Evolutionary conservation across 2,329 filamentous ascomycete species (phyloP), one percentile per base, ranked within the genome.

Genomic region (Cadophora luteo-olivacea): DNA sequence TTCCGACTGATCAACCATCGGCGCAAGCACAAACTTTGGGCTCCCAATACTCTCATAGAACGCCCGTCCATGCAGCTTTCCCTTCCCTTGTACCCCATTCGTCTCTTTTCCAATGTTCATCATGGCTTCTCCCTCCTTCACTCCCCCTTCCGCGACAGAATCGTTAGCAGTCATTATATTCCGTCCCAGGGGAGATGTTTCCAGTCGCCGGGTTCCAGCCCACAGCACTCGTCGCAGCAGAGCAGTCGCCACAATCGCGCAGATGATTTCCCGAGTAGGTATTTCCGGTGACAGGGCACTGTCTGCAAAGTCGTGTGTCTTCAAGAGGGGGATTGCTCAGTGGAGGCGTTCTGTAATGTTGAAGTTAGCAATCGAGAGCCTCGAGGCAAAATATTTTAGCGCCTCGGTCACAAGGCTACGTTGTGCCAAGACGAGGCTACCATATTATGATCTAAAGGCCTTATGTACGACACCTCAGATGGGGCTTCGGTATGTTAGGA

Each of bases 1-100:
- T 83, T 99, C 96, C 38, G 94, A 97, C 80, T 97, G 93, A 78
- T 99, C 95, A 25, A 99, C 96, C 96, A 99, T 99, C 45, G 96
- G 96, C 41, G 96, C 96, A 66, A 99, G 86, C 36, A 99, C 88
- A 73, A 92, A 90, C 81, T 93, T 97, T 1, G 96, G 96, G 69
- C 91, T 94, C 25, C 96, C 96, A 70, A 99, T 91, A 78, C 92
- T 97, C 82, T 97, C 90, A 78, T 98, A 99, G 79, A 99, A 98
- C 14, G 92, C 92, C 68, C 96, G 85, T 0, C 96, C 96, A 75
- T 92, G 88, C 25, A 97, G 83, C 79, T 95, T 97, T 65, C 77
- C 66, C 14, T 55, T 58, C n/a, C 19, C 29, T 32, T 19, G 38
- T 48, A 41, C 41, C 24, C 8, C 29, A 16, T 29, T 33, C 14